Evolutionary conservation across 2,329 filamentous ascomycete species (phyloP).

Genomic region (Volutella citrinella): DNA sequence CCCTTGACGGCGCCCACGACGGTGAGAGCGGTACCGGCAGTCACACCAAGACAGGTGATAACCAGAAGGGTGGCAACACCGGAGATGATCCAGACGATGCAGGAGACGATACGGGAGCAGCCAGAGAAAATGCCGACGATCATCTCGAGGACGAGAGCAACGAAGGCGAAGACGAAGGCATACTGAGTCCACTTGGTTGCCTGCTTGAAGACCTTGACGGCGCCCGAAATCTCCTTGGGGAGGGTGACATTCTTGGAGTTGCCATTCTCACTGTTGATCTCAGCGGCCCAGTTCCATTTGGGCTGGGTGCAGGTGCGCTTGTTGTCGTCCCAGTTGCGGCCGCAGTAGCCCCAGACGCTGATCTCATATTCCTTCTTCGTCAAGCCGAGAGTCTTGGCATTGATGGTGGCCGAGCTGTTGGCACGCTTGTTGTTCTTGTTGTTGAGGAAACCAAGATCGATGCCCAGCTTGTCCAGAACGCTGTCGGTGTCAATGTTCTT

Average conservation of each 20-base stretch:
- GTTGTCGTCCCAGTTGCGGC: slow-evolving; percentile 49
- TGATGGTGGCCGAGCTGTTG: slow-evolving; percentile 29
- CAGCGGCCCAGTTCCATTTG: slow-evolving; percentile 73
- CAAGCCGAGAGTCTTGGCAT: slow-evolving; percentile 56
- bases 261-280: slow-evolving; percentile 50
- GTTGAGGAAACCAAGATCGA: slow-evolving; percentile 20
- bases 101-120: slow-evolving; percentile 78
- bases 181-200: slow-evolving; percentile 81
- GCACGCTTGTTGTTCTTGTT: slow-evolving; percentile 20
- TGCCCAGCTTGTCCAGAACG: slow-evolving; percentile 30
- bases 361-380: slow-evolving; percentile 78
- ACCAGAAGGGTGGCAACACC: slow-evolving; percentile 53
- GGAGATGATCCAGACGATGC: slow-evolving; percentile 76
- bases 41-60: slow-evolving; percentile 65
- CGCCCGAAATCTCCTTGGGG: slow-evolving; percentile 62
- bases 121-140: slow-evolving; percentile 77
- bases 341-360: slow-evolving; percentile 85
- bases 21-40: slow-evolving; percentile 70
- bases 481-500: too few species aligned
- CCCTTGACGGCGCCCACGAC: slow-evolving; percentile 54
- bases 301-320: slow-evolving; percentile 66
- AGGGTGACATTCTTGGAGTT: slow-evolving; percentile 58
- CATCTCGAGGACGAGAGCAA: slow-evolving; percentile 68
- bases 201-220: slow-evolving; percentile 69
- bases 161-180: slow-evolving; percentile 71